Evolutionary conservation across 176 grass and related monocot genomes (phyloP), one percentile per base, ranked within the genome.

Genomic region (Oryza longistaminata): DNA sequence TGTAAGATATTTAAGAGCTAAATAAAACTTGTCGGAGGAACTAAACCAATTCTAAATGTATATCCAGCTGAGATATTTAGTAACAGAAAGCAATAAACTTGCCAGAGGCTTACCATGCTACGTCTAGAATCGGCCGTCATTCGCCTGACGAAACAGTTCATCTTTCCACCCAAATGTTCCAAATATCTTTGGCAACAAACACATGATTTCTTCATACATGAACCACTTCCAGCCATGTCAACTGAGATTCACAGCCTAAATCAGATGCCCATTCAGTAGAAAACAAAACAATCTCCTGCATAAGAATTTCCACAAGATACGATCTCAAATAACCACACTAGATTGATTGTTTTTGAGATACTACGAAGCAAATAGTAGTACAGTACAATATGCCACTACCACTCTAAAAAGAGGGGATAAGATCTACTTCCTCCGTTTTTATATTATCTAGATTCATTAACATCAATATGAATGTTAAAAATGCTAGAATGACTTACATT

Each of bases 51-150:
- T 12, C 9, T 66, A 27, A 11, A 64, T 9, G 26, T 66, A 31
- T 48, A 71, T 40, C 19, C 31, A 71, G 39, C 11, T 61, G 21
- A 81, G 0, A 25, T 26, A 72, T 14, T 8, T 24, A 34, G 1
- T 13, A 75, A 40, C 39, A 40, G 5, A 24, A 61, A 24, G 70
- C 21, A 64, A n/a, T 29, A 29, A 78, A 65, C 26, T 49, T 43
- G 4, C 42, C 64, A 77, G 29, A 9, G 44, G 31, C n/a, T 80
- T 61, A 91, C 85, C 70, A 81, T 87, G 76, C 77, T 82, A 58
- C 71, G 45, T 42, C 71, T 91, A 70, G 2, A 77, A 66, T 65
- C 71, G 9, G 52, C 76, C 12, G 69, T 84, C 85, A 91, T 91
- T 13, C 6, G 21, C 40, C 74, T 91, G 26, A 42, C 15, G 64